A percentile compares a stretch with the other conserved stretches of the same genome.
Conservation (phyloP, 495 filamentous ascomycete species). For the Penicillium samsonianum region DNA sequence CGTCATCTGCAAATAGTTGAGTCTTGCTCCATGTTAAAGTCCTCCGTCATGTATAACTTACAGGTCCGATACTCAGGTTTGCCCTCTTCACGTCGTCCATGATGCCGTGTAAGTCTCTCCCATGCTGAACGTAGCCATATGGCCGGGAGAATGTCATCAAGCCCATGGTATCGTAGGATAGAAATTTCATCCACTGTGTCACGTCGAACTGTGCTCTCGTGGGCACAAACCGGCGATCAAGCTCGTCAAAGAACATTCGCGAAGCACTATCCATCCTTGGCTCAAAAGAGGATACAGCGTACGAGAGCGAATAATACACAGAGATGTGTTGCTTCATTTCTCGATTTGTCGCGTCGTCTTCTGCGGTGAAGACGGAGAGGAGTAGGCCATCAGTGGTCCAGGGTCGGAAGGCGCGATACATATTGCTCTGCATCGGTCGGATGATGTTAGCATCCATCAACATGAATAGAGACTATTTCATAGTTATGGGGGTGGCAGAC, state of each 20-base stretch:
- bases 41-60: constrained; percentile 3
- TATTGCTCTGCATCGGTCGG: too few relatives aligned
- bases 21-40: constrained; percentile 1
- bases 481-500: too few relatives aligned
- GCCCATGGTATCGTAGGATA: constrained; percentile 1
- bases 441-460: too few relatives aligned
- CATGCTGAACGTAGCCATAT: constrained; percentile 1
- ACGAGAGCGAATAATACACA: constrained; percentile 12
- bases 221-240: constrained; percentile 7
- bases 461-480: too few relatives aligned
- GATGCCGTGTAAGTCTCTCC: constrained; percentile 3
- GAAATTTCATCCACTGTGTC: neutral
- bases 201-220: constrained; percentile 6
- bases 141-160: neutral
- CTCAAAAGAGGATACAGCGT: constrained; percentile 35
- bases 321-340: constrained; percentile 12
- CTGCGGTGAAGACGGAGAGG: too few relatives aligned
- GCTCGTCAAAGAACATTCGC: constrained; percentile 46
- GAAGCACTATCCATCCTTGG: constrained; percentile 41
- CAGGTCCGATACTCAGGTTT: constrained; percentile 8
- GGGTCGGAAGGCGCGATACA: too few relatives aligned
- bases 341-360: too few relatives aligned
- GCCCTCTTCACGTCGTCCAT: neutral
- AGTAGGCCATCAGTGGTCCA: too few relatives aligned
- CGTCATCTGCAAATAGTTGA: constrained; percentile 11